Evolutionary conservation across 2,329 filamentous ascomycete genomes (phyloP).

Genomic region (Hypoxylon sp.): DNA sequence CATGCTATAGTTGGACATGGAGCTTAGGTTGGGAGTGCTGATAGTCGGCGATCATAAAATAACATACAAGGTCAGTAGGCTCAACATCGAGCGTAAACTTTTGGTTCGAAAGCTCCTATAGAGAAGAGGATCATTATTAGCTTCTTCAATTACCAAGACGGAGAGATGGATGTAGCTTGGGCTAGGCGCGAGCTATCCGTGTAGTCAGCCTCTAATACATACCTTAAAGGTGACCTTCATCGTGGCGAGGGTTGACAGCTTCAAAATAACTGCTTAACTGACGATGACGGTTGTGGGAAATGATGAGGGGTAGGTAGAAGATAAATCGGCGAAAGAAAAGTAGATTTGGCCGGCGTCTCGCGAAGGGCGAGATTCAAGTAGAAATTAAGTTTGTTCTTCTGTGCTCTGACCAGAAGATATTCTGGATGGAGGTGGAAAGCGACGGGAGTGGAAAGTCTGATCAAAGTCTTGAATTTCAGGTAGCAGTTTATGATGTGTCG

Average conservation of each 20-base stretch:
- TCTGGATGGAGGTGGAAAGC: constrained; percentile 36
- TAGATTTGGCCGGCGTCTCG: neutral
- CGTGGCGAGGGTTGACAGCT: constrained; percentile 56
- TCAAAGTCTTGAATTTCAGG: constrained; percentile 46
- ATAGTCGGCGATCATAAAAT: constrained; percentile 49
- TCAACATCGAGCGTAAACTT: constrained; percentile 98
- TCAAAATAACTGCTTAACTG: constrained; percentile 43
- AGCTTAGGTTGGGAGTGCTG: constrained; percentile 25
- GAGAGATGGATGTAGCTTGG: constrained; percentile 5
- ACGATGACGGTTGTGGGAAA: constrained; percentile 32
- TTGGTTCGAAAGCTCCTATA: constrained; percentile 96
- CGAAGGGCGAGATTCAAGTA: neutral
- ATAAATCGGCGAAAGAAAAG: constrained; percentile 6
- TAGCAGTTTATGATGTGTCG: constrained; percentile 49
- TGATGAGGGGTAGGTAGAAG: constrained; percentile 28
- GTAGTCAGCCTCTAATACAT: constrained; percentile 50
- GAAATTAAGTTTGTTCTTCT: constrained; percentile 17
- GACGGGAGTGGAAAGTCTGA: constrained; percentile 37
- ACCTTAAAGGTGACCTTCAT: constrained; percentile 81
- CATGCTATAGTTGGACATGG: constrained; percentile 15
- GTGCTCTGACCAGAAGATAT: constrained; percentile 22
- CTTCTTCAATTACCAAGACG: constrained; percentile 8
- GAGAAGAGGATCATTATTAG: constrained; percentile 33
- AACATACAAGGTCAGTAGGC: constrained; percentile 87
- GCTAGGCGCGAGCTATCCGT: constrained; percentile 6